Base-by-base conservation (phyloP, 768 basidiomycete genomes). In the Exsudoporus frostii region DNA sequence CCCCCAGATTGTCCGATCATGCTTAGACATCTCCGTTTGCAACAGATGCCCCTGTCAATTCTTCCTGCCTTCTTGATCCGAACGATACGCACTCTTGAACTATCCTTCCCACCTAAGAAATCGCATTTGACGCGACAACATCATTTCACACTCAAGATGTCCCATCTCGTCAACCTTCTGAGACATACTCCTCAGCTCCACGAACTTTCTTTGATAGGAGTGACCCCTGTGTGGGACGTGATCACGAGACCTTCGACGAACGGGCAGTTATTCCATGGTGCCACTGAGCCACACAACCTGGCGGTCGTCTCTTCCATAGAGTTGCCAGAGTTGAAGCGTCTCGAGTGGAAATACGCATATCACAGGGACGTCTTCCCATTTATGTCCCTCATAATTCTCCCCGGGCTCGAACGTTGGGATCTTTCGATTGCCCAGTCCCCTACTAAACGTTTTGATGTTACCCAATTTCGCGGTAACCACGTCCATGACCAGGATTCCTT, bases 301-400 rank as follows among this genome's bases (percentile, higher is more conserved):
- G 36, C 34, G 6, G 48, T 61, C 36, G 55, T 50, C 17, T 45
- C 55, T 29, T 58, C 71, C 27, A 56, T 76, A 46, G 65, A 64
- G 46, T 70, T 82, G 32, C 63, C 59, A 5, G 67, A 71, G 50
- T 62, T 82, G 51, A 76, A 70, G 47, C 64, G 57, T n/a, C 60
- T 83, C 40, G 75, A 77, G 30, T 81, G 79, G 78, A 76, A 72
- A 41, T 76, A 71, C 53, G 77, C 77, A 17, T 74, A 67, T 45
- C 63, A 73, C 42, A 65, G 61, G 34, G 79, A 78, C 45, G 59
- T 80, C 41, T 72, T 74, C 47, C 65, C 71, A 29, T 69, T 82
- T 41, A 62, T 81, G 54, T 72, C 74, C 20, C 70, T 79, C 56
- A 52, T 80, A 49, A 53, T 60, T 38, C 54, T 70, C 13, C 78